Conservation (phyloP, 148 eudicot genomes). For the Silene latifolia region DNA sequence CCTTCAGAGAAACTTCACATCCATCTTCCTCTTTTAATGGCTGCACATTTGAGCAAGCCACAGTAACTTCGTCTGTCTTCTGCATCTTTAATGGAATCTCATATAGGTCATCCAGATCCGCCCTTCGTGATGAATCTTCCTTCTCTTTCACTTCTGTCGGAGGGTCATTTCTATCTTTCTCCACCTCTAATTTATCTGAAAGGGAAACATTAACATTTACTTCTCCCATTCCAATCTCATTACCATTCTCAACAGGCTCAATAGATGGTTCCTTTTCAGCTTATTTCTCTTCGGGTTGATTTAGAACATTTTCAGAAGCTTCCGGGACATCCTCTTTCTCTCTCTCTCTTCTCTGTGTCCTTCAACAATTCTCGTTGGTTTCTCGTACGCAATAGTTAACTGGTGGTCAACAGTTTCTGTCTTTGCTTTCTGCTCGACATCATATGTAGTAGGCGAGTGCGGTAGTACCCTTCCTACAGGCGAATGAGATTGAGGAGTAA, state of each 20-base stretch:
- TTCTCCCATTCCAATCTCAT: background rate
- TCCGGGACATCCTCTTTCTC: background rate
- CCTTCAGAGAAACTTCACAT: slow-evolving; percentile 1
- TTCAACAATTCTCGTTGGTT: background rate
- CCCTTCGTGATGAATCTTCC: background rate
- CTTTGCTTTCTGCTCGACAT: background rate
- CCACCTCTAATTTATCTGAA: slow-evolving; percentile 6
- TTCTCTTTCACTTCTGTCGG: background rate
- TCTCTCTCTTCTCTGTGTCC: slow-evolving; percentile 1
- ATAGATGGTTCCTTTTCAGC: background rate
- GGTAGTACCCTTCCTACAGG: background rate
- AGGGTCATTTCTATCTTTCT: background rate
- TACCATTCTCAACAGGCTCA: background rate
- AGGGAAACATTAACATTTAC: background rate
- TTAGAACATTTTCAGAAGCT: too few species aligned
- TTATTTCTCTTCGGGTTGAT: background rate
- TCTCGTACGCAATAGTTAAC: slow-evolving; percentile 5
- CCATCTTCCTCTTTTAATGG: background rate
- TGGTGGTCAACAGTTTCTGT: background rate
- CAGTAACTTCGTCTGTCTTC: slow-evolving; percentile 17
- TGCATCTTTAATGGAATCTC: slow-evolving; percentile 22
- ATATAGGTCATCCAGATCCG: slow-evolving; percentile 6
- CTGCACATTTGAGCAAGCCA: background rate
- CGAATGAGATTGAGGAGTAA: slow-evolving; percentile 1
- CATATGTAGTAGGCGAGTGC: background rate